A percentile compares a stretch with the other conserved stretches of the same genome.
phyloP scores from a whole-genome alignment of 257 asterid species.

The Verbascum thapsus region DNA sequence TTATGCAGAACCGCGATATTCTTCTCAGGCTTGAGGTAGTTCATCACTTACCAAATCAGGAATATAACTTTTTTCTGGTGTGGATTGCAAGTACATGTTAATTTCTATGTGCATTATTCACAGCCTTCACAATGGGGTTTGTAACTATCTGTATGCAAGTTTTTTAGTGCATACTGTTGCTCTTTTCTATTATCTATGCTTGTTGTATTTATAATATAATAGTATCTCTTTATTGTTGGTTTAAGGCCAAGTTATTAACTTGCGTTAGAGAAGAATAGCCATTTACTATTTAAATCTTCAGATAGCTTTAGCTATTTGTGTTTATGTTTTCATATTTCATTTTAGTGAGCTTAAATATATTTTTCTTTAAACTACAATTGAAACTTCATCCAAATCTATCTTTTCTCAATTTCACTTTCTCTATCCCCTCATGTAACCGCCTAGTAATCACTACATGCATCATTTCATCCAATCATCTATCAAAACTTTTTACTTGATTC shows the following conservation, averaged over 20 bases:
- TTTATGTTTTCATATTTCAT: no score
- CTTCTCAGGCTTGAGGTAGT: constrained; percentile 90
- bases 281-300: not conserved
- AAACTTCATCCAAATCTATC: no score
- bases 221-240: not conserved
- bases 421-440: no score
- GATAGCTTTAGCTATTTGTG: not conserved
- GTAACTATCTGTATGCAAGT: not conserved
- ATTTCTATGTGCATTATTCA: not conserved
- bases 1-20: constrained; percentile 91
- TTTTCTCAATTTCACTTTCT: no score
- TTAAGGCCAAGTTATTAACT: not conserved
- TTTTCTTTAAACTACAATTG: no score
- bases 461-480: no score
- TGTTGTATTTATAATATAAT: constrained; percentile 1
- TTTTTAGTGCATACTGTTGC: not conserved
- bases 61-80: constrained; percentile 12
- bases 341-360: no score
- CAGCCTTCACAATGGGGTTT: not conserved
- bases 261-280: not conserved
- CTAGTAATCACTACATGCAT: no score
- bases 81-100: constrained; percentile 6
- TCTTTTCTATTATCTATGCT: constrained; percentile 4
- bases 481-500: no score
- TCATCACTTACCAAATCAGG: not conserved